These are phyloP conservation scores for Termitomyces sp. DNA, from an alignment of 768 basidiomycete species.

Conservation along the genomic window DNA sequence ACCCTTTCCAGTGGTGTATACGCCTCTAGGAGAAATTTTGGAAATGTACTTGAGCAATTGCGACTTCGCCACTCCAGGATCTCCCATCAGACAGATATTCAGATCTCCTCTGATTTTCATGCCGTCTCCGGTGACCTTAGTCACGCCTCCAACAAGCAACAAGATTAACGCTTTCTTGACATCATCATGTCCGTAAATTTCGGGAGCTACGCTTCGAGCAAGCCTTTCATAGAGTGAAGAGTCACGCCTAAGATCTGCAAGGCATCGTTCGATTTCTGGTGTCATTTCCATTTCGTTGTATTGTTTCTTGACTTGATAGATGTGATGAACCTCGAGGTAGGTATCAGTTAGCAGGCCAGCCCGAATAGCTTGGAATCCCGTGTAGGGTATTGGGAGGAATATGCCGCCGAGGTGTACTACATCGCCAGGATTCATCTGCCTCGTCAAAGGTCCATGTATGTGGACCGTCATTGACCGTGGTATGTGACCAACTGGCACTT, in stretches of 20 bases:
- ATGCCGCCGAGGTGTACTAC: constrained; percentile 94
- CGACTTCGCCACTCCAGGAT: constrained; percentile 98
- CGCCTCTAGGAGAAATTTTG: constrained; percentile 95
- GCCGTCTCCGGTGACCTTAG: constrained; percentile 92
- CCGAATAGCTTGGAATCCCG: constrained; percentile 94
- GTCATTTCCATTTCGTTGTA: constrained; percentile 94
- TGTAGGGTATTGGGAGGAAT: constrained; percentile 96
- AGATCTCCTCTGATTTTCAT: constrained; percentile 99
- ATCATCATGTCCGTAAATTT: constrained; percentile 97
- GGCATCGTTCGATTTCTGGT: constrained; percentile 69
- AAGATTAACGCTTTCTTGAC: constrained; percentile 95
- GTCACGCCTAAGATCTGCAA: constrained; percentile 68
- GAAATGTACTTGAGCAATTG: constrained; percentile 97
- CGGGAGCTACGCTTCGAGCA: constrained; percentile 93
- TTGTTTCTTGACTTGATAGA: constrained; percentile 95
- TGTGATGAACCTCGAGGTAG: constrained; percentile 88
- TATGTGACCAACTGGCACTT: constrained; percentile 99
- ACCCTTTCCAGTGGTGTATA: constrained; percentile 98
- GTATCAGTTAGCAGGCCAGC: constrained; percentile 97
- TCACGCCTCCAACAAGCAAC: constrained; percentile 92
- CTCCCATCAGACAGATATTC: constrained; percentile 98
- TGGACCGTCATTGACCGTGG: constrained; percentile 99
- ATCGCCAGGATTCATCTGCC: constrained; percentile 92
- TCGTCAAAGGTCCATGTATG: constrained; percentile 84
- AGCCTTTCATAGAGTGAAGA: constrained; percentile 84